Percentiles rank a stretch among this genome's conserved stretches.
These are phyloP conservation scores for Kregervanrija delftensis DNA, from an alignment of 805 yeast genomes.

Conservation along the genomic window DNA sequence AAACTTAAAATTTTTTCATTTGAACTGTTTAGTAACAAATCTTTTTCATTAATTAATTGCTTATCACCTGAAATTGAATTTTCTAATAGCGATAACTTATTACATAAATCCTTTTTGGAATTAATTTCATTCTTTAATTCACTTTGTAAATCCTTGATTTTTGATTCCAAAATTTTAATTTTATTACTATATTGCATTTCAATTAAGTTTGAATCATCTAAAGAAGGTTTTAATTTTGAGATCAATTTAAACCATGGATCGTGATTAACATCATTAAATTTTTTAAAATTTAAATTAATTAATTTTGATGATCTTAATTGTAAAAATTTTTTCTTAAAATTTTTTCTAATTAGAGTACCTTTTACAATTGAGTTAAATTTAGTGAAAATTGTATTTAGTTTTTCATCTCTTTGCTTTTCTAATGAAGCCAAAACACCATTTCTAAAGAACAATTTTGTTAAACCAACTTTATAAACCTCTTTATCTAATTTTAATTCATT, in stretches of 20 bases:
- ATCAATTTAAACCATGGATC: slow-evolving; percentile 80
- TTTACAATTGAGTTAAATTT: slow-evolving; percentile 58
- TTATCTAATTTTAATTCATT: slow-evolving; percentile 55
- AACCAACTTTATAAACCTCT: slow-evolving; percentile 57
- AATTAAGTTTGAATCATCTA: slow-evolving; percentile 31
- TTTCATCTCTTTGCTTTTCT: slow-evolving; percentile 68
- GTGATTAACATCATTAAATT: slow-evolving; percentile 39
- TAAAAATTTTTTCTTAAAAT: slow-evolving; percentile 40
- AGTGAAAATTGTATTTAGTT: slow-evolving; percentile 48
- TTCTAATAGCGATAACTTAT: slow-evolving; percentile 28
- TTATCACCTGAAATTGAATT: slow-evolving; percentile 27
- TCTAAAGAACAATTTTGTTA: slow-evolving; percentile 67
- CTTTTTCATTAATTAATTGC: slow-evolving; percentile 30
- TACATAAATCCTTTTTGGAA: slow-evolving; percentile 24
- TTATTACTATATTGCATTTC: slow-evolving; percentile 48
- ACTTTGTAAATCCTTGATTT: slow-evolving; percentile 44
- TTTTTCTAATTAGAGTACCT: slow-evolving; percentile 54
- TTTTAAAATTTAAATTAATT: slow-evolving; percentile 53
- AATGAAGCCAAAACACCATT: slow-evolving; percentile 73
- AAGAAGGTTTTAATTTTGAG: slow-evolving; percentile 64
- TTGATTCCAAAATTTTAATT: slow-evolving; percentile 49
- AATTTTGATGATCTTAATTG: slow-evolving; percentile 66
- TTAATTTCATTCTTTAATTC: slow-evolving; percentile 20
- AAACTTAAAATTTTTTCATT: slow-evolving; percentile 23
- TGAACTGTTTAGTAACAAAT: slow-evolving; percentile 32